Evolutionary conservation across 805 yeast genomes (phyloP).

Genomic region (Naumovozyma dairenensis): DNA sequence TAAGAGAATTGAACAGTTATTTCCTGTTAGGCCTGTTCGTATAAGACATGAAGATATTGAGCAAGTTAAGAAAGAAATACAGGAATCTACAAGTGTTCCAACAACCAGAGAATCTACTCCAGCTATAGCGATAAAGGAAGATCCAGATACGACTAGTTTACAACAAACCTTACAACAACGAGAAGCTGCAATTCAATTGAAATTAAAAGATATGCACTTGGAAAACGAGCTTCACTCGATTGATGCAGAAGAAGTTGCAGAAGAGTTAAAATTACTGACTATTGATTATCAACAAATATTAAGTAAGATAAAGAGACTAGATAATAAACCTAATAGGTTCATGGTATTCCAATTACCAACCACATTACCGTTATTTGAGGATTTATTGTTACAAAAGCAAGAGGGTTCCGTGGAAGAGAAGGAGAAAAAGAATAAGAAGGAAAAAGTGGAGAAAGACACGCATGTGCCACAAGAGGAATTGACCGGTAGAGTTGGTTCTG

Average conservation of each 20-base stretch:
- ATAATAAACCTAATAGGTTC: conserved; percentile 28
- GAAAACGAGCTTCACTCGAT: conserved; percentile 23
- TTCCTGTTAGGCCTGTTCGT: conserved; percentile 65
- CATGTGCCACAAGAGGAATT: conserved; percentile 9
- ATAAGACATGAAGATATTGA: conserved; percentile 35
- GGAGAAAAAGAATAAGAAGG: conserved; percentile 2
- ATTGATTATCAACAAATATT: conserved; percentile 34
- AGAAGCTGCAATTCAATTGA: conserved; percentile 22
- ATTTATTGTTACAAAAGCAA: conserved; percentile 8
- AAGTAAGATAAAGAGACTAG: conserved; percentile 20
- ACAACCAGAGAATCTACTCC: conserved; percentile 25
- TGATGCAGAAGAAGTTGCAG: conserved; percentile 28
- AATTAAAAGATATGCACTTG: conserved; percentile 21
- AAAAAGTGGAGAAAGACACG: conserved; percentile 7
- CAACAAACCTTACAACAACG: conserved; percentile 14
- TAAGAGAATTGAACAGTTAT: conserved; percentile 30
- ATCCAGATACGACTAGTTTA: conserved; percentile 11
- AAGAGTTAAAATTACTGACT: conserved; percentile 28
- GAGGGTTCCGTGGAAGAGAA: not conserved
- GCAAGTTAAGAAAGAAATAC: conserved; percentile 25
- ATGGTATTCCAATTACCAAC: conserved; percentile 34
- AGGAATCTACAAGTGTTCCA: conserved; percentile 20
- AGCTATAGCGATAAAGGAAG: conserved; percentile 15
- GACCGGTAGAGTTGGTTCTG: conserved; percentile 58
- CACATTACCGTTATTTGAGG: conserved; percentile 28